Evolutionary conservation across 306 rosid genomes (phyloP).

Genomic region (Betula pendula): DNA sequence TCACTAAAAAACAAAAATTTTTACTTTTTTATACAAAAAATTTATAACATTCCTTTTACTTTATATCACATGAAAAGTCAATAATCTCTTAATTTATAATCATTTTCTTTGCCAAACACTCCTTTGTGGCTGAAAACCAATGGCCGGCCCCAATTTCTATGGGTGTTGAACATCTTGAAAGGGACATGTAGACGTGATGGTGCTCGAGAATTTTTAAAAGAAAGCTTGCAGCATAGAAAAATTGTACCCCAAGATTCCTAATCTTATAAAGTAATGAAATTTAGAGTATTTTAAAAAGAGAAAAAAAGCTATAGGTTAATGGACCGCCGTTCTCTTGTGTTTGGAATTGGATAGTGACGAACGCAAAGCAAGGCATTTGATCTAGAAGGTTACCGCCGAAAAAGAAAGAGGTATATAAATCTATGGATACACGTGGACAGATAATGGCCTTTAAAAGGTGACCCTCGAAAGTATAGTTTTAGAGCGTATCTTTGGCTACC

Average conservation of each 20-base stretch:
- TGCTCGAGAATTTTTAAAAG: background rate
- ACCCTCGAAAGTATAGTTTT: constrained; percentile 17
- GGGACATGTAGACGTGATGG: background rate
- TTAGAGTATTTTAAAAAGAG: background rate
- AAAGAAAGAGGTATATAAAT: background rate
- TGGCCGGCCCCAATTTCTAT: background rate
- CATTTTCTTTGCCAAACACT: too few relatives aligned
- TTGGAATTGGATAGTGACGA: constrained; percentile 18
- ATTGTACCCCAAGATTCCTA: constrained; percentile 5
- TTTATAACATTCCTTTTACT: too few relatives aligned
- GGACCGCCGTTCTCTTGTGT: constrained; percentile 3
- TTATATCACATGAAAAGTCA: too few relatives aligned
- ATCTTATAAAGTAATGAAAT: background rate
- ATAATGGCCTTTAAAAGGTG: constrained; percentile 8
- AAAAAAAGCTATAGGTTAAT: constrained; percentile 12
- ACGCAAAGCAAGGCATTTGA: constrained; percentile 10
- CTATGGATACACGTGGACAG: constrained; percentile 20
- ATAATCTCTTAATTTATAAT: too few relatives aligned
- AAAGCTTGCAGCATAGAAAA: background rate
- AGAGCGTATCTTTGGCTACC: constrained; percentile 29
- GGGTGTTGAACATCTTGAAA: background rate
- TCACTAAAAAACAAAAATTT: too few relatives aligned
- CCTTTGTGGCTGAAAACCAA: too few relatives aligned
- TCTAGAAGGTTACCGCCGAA: background rate
- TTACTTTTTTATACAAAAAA: too few relatives aligned